A percentile compares a stretch with the other conserved stretches of the same genome.
phyloP scores from a whole-genome alignment of 805 yeast genomes.

The Saturnispora mendoncae region DNA sequence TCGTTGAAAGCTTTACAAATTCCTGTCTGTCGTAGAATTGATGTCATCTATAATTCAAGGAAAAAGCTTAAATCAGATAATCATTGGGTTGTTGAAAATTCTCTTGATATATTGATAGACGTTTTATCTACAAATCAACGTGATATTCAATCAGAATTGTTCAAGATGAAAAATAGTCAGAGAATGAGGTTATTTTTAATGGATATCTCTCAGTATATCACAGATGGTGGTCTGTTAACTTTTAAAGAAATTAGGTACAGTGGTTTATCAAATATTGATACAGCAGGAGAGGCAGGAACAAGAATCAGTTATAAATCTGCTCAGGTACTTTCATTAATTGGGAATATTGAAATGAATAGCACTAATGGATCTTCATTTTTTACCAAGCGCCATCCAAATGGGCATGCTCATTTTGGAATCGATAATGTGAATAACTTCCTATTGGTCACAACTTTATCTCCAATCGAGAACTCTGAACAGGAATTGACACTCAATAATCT shows the following conservation, averaged over 20 bases:
- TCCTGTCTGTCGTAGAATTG: conserved; percentile 11
- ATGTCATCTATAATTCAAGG: conserved; percentile 35
- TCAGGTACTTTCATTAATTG: conserved; percentile 63
- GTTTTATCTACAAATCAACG: conserved; percentile 31
- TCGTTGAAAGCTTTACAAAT: conserved; percentile 7
- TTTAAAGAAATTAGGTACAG: conserved; percentile 31
- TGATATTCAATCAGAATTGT: conserved; percentile 6
- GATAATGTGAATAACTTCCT: conserved; percentile 13
- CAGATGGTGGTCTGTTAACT: conserved; percentile 34
- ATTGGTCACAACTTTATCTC: conserved; percentile 26
- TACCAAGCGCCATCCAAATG: background rate
- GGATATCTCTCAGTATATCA: conserved; percentile 6
- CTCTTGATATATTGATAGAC: conserved; percentile 51
- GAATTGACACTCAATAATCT: conserved; percentile 51
- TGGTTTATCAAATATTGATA: conserved; percentile 15
- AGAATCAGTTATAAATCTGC: conserved; percentile 54
- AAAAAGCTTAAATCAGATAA: conserved; percentile 54
- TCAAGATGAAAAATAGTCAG: background rate
- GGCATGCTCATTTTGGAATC: background rate
- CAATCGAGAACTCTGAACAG: conserved; percentile 54
- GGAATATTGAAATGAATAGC: conserved; percentile 47
- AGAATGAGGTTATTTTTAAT: background rate
- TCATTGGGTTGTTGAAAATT: conserved; percentile 64
- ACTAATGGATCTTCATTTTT: background rate
- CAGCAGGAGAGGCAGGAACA: conserved; percentile 14